Evolutionary conservation across 2,329 filamentous ascomycete species (phyloP).

Genomic region (Botrytis fabae): DNA sequence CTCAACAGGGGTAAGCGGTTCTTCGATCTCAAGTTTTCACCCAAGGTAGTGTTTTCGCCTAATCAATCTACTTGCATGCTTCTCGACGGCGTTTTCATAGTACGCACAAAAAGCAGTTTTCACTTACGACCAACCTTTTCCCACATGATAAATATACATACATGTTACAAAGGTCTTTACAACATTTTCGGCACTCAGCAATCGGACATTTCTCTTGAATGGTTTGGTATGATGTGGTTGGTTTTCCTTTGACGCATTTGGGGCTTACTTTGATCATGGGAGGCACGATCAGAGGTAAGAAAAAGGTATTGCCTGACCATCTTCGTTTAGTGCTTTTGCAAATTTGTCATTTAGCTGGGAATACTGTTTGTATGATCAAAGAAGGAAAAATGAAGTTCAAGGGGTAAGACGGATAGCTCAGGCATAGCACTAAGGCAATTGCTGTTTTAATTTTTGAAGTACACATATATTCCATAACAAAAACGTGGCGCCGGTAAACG

Average conservation of each 20-base stretch:
- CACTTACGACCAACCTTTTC: slow-evolving; percentile 17
- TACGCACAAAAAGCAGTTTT: slow-evolving; percentile 9
- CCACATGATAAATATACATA: slow-evolving; percentile 31
- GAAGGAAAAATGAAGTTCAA: slow-evolving; percentile 22
- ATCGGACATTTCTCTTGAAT: neutral
- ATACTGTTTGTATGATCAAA: slow-evolving; percentile 39
- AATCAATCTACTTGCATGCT: slow-evolving; percentile 28
- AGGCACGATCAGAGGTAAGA: slow-evolving; percentile 61
- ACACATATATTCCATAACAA: slow-evolving; percentile 25
- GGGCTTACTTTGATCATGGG: slow-evolving; percentile 36
- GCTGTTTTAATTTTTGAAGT: slow-evolving; percentile 35
- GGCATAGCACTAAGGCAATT: slow-evolving; percentile 31
- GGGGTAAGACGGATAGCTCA: slow-evolving; percentile 38
- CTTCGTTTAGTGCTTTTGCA: slow-evolving; percentile 30
- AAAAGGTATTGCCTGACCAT: slow-evolving; percentile 37
- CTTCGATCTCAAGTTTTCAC: slow-evolving; percentile 35
- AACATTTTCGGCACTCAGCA: slow-evolving; percentile 23
- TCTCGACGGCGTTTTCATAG: slow-evolving; percentile 21
- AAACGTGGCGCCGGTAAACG: slow-evolving; percentile 40
- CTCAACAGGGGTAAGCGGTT: slow-evolving; percentile 44
- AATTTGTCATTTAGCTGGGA: slow-evolving; percentile 17
- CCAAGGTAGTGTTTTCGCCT: slow-evolving; percentile 40
- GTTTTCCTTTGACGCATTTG: slow-evolving; percentile 24
- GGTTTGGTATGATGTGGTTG: slow-evolving; percentile 22
- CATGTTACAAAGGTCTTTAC: slow-evolving; percentile 14